Evolutionary conservation across 75 land plant species (phyloP).

Genomic region (Azolla pinnata): DNA sequence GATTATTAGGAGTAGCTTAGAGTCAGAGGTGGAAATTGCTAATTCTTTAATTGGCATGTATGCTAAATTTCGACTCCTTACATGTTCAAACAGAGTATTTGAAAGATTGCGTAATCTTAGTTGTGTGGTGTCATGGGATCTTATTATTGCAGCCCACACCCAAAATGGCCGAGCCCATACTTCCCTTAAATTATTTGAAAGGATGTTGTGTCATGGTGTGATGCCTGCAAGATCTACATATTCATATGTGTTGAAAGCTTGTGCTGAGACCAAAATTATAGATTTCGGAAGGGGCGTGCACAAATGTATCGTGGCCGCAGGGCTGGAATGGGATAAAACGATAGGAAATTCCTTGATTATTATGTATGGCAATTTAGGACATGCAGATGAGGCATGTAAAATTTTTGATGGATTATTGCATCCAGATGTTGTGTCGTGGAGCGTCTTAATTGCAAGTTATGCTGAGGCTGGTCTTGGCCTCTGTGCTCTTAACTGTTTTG

Average conservation of each 20-base stretch:
- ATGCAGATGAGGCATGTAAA: background rate
- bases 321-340: constrained; percentile 10
- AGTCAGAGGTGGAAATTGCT: background rate
- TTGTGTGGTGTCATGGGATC: constrained; percentile 6
- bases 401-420: constrained; percentile 35
- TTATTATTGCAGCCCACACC: constrained; percentile 13
- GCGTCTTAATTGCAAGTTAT: constrained; percentile 23
- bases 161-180: constrained; percentile 6
- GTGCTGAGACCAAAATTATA: background rate
- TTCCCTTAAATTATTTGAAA: background rate
- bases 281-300: constrained; percentile 9
- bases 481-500: constrained; percentile 14
- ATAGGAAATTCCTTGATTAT: constrained; percentile 8
- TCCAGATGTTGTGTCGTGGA: constrained; percentile 39
- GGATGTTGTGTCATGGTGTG: constrained; percentile 8
- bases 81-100: constrained; percentile 10
- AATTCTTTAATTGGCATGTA: constrained; percentile 9
- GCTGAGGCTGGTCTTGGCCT: constrained; percentile 2
- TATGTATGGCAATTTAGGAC: constrained; percentile 17
- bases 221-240: constrained; percentile 6
- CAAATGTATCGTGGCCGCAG: background rate
- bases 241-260: constrained; percentile 8
- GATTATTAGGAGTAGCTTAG: constrained; percentile 7
- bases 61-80: constrained; percentile 10
- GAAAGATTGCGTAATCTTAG: background rate